phyloP scores from a whole-genome alignment of 495 filamentous ascomycete species.

The Daldinia bambusicola region DNA sequence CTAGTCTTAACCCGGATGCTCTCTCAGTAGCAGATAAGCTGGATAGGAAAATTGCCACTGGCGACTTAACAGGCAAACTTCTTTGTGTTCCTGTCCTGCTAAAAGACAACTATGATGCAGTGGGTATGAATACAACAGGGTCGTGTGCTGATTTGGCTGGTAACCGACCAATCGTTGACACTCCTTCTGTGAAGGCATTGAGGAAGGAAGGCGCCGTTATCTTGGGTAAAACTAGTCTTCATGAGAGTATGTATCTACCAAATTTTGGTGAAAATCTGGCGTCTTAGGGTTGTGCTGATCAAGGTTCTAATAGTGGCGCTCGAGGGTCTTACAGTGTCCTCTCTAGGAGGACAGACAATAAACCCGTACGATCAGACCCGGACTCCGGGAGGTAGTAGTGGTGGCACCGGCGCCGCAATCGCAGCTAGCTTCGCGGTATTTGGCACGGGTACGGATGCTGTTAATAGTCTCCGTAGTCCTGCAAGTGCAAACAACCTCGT shows the following conservation, averaged over 20 bases:
- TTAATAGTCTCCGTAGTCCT: conserved; percentile 70
- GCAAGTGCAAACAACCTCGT: conserved; percentile 71
- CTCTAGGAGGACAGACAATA: conserved; percentile 67
- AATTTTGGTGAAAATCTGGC: too few relatives aligned
- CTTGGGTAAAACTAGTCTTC: conserved; percentile 72
- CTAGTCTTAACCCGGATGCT: conserved; percentile 63
- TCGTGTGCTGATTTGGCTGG: conserved; percentile 59
- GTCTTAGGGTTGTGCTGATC: conserved; percentile 7
- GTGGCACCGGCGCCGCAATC: conserved; percentile 69
- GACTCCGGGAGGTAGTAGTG: conserved; percentile 72
- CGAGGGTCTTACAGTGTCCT: conserved; percentile 69
- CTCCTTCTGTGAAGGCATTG: conserved; percentile 61
- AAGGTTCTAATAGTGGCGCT: conserved; percentile 59
- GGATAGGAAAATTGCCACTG: conserved; percentile 55
- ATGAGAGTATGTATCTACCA: conserved; percentile 54
- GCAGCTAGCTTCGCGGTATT: conserved; percentile 67
- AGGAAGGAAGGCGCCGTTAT: conserved; percentile 69
- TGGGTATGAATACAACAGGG: conserved; percentile 65
- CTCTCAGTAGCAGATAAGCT: conserved; percentile 59
- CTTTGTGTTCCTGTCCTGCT: conserved; percentile 70
- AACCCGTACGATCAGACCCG: conserved; percentile 71
- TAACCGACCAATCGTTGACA: conserved; percentile 58
- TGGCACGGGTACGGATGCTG: conserved; percentile 71
- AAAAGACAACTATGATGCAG: conserved; percentile 71
- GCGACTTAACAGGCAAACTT: conserved; percentile 58